Conservation (phyloP, 495 filamentous ascomycete species). For the Recurvomyces mirabilis region DNA sequence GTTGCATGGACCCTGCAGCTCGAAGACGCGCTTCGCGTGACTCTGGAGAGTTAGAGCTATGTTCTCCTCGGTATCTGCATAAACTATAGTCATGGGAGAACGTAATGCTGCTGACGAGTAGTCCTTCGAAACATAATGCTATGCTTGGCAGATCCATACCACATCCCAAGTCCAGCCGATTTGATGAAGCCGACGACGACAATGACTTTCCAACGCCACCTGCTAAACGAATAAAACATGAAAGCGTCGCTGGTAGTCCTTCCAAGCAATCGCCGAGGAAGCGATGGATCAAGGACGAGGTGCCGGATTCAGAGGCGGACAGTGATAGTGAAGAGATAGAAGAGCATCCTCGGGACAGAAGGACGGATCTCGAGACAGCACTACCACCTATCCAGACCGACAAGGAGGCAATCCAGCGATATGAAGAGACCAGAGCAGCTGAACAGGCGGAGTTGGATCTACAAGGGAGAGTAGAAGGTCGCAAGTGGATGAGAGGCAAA, state of each 20-base stretch:
- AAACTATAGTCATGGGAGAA: no score
- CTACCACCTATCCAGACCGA: slow-evolving; percentile 57
- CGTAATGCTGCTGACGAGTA: slow-evolving; percentile 25
- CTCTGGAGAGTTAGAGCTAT: no score
- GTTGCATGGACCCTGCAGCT: no score
- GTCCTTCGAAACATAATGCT: slow-evolving; percentile 29
- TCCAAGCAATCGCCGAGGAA: neutral
- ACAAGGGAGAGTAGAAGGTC: slow-evolving; percentile 40
- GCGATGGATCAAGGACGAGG: slow-evolving; percentile 3
- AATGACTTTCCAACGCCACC: slow-evolving; percentile 21
- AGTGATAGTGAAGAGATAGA: slow-evolving; percentile 19
- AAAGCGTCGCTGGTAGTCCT: neutral
- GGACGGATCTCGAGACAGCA: slow-evolving; percentile 68
- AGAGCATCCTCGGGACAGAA: slow-evolving; percentile 25
- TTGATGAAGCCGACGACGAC: slow-evolving; percentile 16
- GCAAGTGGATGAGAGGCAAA: slow-evolving; percentile 49
- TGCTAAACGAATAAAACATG: slow-evolving; percentile 23
- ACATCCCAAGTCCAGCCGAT: slow-evolving; percentile 29
- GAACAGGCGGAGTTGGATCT: slow-evolving; percentile 33
- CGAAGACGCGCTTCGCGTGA: no score
- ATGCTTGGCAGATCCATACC: slow-evolving; percentile 26
- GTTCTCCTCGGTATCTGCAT: no score
- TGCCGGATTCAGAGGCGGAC: slow-evolving; percentile 29
- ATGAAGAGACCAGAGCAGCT: slow-evolving; percentile 49
- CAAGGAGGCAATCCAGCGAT: slow-evolving; percentile 65